Evolutionary conservation across 208 protist genomes (phyloP).

Genomic region (Leishmania lainsoni): DNA sequence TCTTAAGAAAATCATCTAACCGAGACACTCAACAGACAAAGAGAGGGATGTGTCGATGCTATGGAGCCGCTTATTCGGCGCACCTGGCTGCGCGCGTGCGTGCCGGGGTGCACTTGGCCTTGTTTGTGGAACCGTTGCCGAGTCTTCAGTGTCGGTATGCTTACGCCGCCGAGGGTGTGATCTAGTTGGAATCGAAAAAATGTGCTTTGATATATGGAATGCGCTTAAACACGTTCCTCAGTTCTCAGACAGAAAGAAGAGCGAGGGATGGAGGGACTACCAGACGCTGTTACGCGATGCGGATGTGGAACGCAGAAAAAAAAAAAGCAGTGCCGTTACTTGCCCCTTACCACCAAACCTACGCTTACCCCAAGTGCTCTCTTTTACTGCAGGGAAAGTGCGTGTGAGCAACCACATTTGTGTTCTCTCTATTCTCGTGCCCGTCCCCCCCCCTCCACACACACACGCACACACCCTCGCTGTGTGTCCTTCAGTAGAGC

Average conservation of each 20-base stretch:
- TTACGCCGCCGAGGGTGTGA: background rate
- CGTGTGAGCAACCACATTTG: background rate
- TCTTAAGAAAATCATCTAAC: slow-evolving; percentile 25
- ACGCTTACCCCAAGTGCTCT: background rate
- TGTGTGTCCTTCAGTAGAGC: background rate
- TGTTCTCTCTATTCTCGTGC: background rate
- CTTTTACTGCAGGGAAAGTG: background rate
- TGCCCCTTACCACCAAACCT: background rate
- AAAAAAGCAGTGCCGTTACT: background rate
- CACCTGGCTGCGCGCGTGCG: background rate
- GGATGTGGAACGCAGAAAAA: background rate
- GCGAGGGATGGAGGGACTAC: background rate
- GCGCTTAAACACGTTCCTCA: background rate
- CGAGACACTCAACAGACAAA: background rate
- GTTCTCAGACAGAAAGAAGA: background rate
- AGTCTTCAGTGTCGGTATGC: background rate
- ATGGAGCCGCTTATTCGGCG: background rate
- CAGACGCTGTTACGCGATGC: background rate
- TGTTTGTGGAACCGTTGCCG: background rate
- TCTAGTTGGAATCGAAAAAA: background rate
- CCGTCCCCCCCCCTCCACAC: background rate
- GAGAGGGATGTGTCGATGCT: background rate
- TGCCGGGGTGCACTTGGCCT: background rate
- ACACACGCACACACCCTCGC: too few relatives aligned
- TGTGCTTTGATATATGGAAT: background rate